phyloP scores from a whole-genome alignment of 2,329 filamentous ascomycete genomes.

The Rutstroemia sydowiana region DNA sequence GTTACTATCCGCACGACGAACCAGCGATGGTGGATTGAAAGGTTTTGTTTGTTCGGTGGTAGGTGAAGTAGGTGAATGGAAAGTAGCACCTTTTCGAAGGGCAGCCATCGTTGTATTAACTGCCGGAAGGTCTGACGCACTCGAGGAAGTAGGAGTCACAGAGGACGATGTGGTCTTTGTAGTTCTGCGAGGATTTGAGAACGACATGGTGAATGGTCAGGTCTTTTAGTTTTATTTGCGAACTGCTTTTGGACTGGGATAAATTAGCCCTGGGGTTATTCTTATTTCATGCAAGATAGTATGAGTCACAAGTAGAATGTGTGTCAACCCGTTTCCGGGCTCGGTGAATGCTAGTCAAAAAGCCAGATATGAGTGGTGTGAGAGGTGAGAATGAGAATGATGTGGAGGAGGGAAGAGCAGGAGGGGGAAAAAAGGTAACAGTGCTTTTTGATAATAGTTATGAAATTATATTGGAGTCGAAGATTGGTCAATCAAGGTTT shows the following conservation, averaged over 20 bases:
- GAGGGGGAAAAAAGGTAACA: neutral
- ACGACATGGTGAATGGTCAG: conserved; percentile 29
- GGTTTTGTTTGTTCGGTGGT: neutral
- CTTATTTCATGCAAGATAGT: conserved; percentile 21
- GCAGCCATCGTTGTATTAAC: conserved; percentile 46
- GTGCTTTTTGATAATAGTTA: neutral
- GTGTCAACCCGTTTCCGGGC: neutral
- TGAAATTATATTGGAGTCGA: neutral
- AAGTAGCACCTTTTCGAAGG: conserved; percentile 65
- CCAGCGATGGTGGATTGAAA: conserved; percentile 37
- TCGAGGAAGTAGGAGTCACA: conserved; percentile 39
- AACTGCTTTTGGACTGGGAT: conserved; percentile 20
- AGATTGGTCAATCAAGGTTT: neutral
- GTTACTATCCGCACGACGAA: conserved; percentile 58
- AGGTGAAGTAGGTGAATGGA: conserved; percentile 38
- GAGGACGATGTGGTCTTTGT: conserved; percentile 33
- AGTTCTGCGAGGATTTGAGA: conserved; percentile 29
- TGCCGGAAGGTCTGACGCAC: conserved; percentile 36
- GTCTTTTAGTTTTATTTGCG: conserved; percentile 12
- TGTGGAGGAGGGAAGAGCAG: neutral
- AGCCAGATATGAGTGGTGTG: neutral
- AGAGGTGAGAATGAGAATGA: neutral
- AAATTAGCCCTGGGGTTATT: conserved; percentile 21
- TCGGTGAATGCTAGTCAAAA: neutral
- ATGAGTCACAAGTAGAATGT: conserved; percentile 23